Evolutionary conservation across 768 basidiomycete species (phyloP).

Genomic region (Filobasidium wieringae): DNA sequence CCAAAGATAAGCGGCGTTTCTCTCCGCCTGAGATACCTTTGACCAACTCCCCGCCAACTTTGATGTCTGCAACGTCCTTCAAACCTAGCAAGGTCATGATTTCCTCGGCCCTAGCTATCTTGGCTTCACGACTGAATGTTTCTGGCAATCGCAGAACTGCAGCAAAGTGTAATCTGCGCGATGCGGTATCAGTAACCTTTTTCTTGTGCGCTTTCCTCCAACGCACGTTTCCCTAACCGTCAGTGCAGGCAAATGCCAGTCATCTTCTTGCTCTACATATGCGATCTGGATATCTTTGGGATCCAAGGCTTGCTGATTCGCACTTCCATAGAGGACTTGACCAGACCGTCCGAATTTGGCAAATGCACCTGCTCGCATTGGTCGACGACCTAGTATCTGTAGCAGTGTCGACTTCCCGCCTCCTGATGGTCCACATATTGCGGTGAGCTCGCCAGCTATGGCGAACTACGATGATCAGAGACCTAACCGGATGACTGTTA

Average conservation of each 20-base stretch:
- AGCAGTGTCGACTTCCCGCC: slow-evolving; percentile 40
- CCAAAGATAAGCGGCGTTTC: slow-evolving; percentile 44
- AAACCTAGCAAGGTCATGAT: slow-evolving; percentile 44
- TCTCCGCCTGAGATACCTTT: slow-evolving; percentile 48
- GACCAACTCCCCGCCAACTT: slow-evolving; percentile 43
- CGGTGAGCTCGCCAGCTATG: slow-evolving; percentile 33
- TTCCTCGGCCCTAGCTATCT: slow-evolving; percentile 44
- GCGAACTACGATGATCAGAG: too few species aligned
- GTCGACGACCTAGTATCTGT: slow-evolving; percentile 38
- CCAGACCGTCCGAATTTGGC: slow-evolving; percentile 36
- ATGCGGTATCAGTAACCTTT: too few species aligned
- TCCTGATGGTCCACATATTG: slow-evolving; percentile 16
- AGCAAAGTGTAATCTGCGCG: slow-evolving; percentile 35
- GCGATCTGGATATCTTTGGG: slow-evolving; percentile 30
- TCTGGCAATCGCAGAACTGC: slow-evolving; percentile 41
- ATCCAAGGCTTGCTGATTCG: slow-evolving; percentile 1
- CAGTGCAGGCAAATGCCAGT: slow-evolving; percentile 40
- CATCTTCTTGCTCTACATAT: slow-evolving; percentile 43
- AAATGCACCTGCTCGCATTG: slow-evolving; percentile 30
- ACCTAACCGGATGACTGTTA: too few species aligned
- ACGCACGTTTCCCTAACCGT: slow-evolving; percentile 28
- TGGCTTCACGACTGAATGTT: slow-evolving; percentile 34
- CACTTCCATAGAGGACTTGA: slow-evolving; percentile 32
- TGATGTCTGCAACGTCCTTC: slow-evolving; percentile 44
- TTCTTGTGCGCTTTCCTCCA: slow-evolving; percentile 23